phyloP scores from a whole-genome alignment of 148 eudicot genomes.

The Dianthus caryophyllus region DNA sequence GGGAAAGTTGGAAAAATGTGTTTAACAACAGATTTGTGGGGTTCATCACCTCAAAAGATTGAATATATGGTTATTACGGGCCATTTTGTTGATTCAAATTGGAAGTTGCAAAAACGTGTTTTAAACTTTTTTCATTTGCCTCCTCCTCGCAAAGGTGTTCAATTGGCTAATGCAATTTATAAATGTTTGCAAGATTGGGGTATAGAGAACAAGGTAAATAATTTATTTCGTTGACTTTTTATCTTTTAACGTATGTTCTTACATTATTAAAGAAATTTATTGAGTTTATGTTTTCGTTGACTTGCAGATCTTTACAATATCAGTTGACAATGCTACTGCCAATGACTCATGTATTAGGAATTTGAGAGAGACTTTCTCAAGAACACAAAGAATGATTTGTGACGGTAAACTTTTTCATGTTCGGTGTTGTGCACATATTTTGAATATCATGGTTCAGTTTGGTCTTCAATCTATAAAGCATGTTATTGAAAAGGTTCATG shows the following conservation, averaged over 20 bases:
- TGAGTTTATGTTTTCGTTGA: not conserved
- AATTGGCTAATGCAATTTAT: slow-evolving; percentile 14
- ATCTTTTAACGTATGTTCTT: not conserved
- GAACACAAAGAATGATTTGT: slow-evolving; percentile 4
- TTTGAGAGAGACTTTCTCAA: not conserved
- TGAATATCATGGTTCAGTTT: slow-evolving; percentile 14
- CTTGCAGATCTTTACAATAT: too few relatives aligned
- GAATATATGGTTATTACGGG: slow-evolving; percentile 1
- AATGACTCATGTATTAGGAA: slow-evolving; percentile 7
- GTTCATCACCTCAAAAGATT: not conserved
- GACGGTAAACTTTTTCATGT: slow-evolving; percentile 13
- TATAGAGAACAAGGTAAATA: not conserved
- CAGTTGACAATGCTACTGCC: slow-evolving; percentile 21
- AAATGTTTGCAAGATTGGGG: slow-evolving; percentile 6
- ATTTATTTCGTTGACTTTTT: too few relatives aligned
- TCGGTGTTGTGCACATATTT: too few relatives aligned
- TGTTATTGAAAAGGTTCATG: too few relatives aligned
- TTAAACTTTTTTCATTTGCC: slow-evolving; percentile 13
- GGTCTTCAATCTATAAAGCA: slow-evolving; percentile 10
- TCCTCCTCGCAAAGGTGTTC: slow-evolving; percentile 4
- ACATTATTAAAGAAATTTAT: not conserved
- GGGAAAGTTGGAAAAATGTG: not conserved
- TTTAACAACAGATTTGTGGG: not conserved
- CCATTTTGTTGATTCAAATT: not conserved
- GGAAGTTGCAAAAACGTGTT: slow-evolving; percentile 10